Evolutionary conservation across 2,329 filamentous ascomycete genomes (phyloP).

Genomic region (Colletotrichum melonis): DNA sequence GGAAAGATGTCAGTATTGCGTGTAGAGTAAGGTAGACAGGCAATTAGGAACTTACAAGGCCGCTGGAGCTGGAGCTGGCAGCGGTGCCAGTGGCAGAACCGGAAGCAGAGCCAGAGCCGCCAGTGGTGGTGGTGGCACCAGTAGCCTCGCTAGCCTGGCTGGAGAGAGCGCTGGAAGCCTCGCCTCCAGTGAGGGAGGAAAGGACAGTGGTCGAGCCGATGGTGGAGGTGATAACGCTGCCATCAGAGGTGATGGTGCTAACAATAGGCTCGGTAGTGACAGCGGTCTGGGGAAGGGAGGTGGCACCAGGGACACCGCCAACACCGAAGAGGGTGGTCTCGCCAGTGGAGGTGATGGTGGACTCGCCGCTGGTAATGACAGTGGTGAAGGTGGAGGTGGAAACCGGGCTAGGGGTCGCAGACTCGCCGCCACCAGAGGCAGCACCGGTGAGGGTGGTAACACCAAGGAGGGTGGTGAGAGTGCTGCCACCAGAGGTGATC

Average conservation of each 20-base stretch:
- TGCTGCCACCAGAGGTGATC: slow-evolving; percentile 48
- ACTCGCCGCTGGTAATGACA: slow-evolving; percentile 38
- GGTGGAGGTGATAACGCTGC: slow-evolving; percentile 24
- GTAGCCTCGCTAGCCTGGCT: slow-evolving; percentile 35
- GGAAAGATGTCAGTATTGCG: background rate
- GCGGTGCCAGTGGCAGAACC: slow-evolving; percentile 16
- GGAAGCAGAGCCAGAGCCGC: slow-evolving; percentile 3
- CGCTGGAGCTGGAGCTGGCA: slow-evolving; percentile 23
- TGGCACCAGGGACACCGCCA: slow-evolving; percentile 25
- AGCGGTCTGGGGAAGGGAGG: slow-evolving; percentile 6
- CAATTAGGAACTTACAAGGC: slow-evolving; percentile 39
- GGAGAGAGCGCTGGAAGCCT: slow-evolving; percentile 38
- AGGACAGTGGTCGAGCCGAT: slow-evolving; percentile 40
- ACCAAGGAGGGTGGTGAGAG: slow-evolving; percentile 49
- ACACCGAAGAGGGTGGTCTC: slow-evolving; percentile 42
- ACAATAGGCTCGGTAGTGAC: slow-evolving; percentile 34
- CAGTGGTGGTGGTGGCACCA: slow-evolving; percentile 30
- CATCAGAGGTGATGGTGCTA: slow-evolving; percentile 29
- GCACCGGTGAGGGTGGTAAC: slow-evolving; percentile 18
- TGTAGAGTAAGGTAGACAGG: background rate
- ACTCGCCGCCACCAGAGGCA: slow-evolving; percentile 7
- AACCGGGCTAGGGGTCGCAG: slow-evolving; percentile 42
- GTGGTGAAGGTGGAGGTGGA: slow-evolving; percentile 44
- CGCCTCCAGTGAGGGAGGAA: slow-evolving; percentile 39
- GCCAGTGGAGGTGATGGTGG: slow-evolving; percentile 42